phyloP scores from a whole-genome alignment of 2,329 filamentous ascomycete genomes.

The Neonectria faginata region DNA sequence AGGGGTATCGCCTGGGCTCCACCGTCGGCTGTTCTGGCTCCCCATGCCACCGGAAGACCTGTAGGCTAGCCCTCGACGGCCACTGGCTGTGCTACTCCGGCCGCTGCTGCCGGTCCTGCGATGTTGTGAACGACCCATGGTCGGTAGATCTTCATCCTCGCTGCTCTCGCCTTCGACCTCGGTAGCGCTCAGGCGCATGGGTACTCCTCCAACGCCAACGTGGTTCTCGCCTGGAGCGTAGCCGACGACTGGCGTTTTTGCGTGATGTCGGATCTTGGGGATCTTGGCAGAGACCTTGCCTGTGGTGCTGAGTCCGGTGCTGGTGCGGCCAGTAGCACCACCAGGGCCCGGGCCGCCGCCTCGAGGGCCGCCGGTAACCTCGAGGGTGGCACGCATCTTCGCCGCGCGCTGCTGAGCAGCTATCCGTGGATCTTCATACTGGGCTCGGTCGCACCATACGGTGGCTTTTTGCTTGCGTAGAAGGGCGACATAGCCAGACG shows the following conservation, averaged over 20 bases:
- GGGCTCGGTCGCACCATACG: slow-evolving; percentile 96
- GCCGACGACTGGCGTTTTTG: slow-evolving; percentile 80
- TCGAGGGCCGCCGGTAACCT: slow-evolving; percentile 75
- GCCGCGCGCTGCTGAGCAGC: slow-evolving; percentile 86
- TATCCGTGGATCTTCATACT: slow-evolving; percentile 89
- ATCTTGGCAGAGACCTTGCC: slow-evolving; percentile 86
- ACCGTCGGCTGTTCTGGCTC: slow-evolving; percentile 56
- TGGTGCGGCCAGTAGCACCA: slow-evolving; percentile 61
- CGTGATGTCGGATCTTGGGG: slow-evolving; percentile 89
- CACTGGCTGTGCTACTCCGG: slow-evolving; percentile 73
- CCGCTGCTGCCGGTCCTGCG: slow-evolving; percentile 81
- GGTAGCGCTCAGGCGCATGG: slow-evolving; percentile 91
- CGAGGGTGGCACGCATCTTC: slow-evolving; percentile 85
- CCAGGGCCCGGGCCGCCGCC: slow-evolving; percentile 60
- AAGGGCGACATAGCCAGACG: slow-evolving; percentile 91
- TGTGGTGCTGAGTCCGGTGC: slow-evolving; percentile 70
- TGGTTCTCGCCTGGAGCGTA: slow-evolving; percentile 84
- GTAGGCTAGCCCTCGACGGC: slow-evolving; percentile 61
- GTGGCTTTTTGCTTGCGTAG: slow-evolving; percentile 97
- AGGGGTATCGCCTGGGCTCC: slow-evolving; percentile 67
- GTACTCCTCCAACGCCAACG: slow-evolving; percentile 81
- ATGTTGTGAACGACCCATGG: slow-evolving; percentile 67
- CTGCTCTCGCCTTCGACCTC: slow-evolving; percentile 92
- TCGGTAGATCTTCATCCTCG: slow-evolving; percentile 74
- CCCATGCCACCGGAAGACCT: slow-evolving; percentile 62